phyloP scores from a whole-genome alignment of 441 rosid genomes.

The Pelargonium myrrhifolium region DNA sequence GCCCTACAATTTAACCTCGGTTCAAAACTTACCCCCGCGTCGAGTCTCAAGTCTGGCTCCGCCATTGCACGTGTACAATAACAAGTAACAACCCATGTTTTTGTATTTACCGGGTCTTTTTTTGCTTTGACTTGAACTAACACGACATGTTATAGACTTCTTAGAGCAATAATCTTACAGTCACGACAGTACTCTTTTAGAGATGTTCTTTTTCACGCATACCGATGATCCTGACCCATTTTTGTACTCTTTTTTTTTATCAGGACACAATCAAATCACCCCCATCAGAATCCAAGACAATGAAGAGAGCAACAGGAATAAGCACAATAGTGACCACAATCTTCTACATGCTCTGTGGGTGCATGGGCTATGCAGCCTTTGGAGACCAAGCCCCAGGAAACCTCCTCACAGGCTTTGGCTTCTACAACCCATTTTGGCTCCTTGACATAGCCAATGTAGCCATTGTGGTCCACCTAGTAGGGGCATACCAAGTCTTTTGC shows the following conservation, averaged over 20 bases:
- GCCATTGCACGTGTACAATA: no score
- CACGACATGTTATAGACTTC: no score
- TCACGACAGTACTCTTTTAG: no score
- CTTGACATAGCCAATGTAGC: slow-evolving; percentile 44
- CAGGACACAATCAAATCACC: slow-evolving; percentile 43
- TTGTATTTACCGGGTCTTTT: no score
- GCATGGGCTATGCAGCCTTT: slow-evolving; percentile 54
- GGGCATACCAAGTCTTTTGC: slow-evolving; percentile 46
- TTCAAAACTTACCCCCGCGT: no score
- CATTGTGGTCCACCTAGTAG: slow-evolving; percentile 43
- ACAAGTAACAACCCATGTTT: no score
- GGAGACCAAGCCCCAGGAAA: slow-evolving; percentile 46
- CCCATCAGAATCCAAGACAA: slow-evolving; percentile 40
- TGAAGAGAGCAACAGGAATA: slow-evolving; percentile 38
- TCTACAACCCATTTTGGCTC: slow-evolving; percentile 48
- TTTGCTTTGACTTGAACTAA: no score
- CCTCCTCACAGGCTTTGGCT: slow-evolving; percentile 48
- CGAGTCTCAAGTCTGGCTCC: no score
- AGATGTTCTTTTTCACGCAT: no score
- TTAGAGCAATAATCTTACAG: no score
- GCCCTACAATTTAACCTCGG: no score
- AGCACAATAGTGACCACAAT: slow-evolving; percentile 38
- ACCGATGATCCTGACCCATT: neutral
- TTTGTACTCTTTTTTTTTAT: neutral
- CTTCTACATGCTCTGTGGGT: slow-evolving; percentile 52